phyloP scores from a whole-genome alignment of 345 rosid genomes.

The Bruguiera sexangula region DNA sequence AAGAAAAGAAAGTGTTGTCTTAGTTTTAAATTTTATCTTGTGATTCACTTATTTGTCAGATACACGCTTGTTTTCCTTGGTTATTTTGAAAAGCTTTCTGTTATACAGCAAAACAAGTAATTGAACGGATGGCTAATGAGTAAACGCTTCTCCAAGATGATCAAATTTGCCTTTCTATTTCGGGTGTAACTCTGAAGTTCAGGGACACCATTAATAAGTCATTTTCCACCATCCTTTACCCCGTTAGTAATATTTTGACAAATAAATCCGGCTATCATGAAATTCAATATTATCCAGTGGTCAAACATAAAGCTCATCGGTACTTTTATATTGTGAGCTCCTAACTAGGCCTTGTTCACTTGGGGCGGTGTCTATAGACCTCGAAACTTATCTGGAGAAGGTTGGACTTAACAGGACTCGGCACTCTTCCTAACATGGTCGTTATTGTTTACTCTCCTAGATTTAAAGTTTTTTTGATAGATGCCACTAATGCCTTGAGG shows the following conservation, averaged over 20 bases:
- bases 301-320: background rate
- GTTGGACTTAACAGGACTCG: background rate
- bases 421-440: background rate
- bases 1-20: too few relatives aligned
- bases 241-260: too few relatives aligned
- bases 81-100: background rate
- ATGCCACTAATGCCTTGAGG: background rate
- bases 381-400: background rate
- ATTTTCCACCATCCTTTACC: too few relatives aligned
- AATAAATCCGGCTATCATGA: too few relatives aligned
- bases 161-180: background rate
- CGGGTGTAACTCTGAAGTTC: conserved; percentile 10
- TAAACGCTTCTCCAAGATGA: background rate
- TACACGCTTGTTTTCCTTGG: conserved; percentile 11
- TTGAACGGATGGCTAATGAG: background rate
- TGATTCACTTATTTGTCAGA: background rate
- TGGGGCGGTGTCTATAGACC: background rate
- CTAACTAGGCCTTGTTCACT: background rate
- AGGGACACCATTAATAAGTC: conserved; percentile 6
- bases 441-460: background rate
- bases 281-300: background rate
- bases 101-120: background rate
- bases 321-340: background rate
- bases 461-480: background rate
- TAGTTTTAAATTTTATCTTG: too few relatives aligned